Base-by-base conservation (phyloP, 1,139 yeast genomes). In the Kodamaea alishanica region DNA sequence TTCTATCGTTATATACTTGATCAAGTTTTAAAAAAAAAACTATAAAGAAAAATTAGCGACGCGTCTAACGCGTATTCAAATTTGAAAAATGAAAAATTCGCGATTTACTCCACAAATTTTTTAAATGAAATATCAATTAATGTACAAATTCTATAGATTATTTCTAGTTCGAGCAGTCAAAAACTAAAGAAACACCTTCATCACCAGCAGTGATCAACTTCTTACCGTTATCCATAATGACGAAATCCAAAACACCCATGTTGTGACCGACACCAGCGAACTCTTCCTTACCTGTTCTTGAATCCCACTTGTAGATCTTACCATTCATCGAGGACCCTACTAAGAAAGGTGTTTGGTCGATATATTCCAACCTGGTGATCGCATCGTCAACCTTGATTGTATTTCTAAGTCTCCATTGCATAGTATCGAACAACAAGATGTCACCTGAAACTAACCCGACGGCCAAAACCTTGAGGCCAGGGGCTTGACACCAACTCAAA, bases 161-260 rank as follows among this genome's bases (percentile, higher is more conserved):
- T n/a, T 9, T 23, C 15, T 9, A 9, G 26, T 12, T 28, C 30
- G 38, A 30, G 29, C 35, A 27, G 30, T 39, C 33, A 36, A 81
- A 90, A 6, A 92, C 77, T 50, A 92, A 70, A 6, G 95, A 80
- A 27, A 92, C 97, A 49, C 96, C 96, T 60, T 92, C 98, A 60
- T 92, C 98, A 46, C 97, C 97, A n/a, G 97, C 98, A 24, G 97
- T 87, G 30, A 89, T 75, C 36, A 94, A 56, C 56, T 84, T 81
- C 41, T 59, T 73, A 30, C 87, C 90, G 33, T 75, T 65, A n/a
- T 79, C 79, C 30, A 70, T 58, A 33, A 80, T 54, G 9, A 84
- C 79, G 59, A 90, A 89, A 53, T 89, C 97, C 44, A 92, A 73
- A 9, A 92, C 81, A 41, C 97, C 97, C 84, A 87, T 86, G 60